Evolutionary conservation across 2,329 filamentous ascomycete species (phyloP).

Genomic region (Bipolaris gigantea): DNA sequence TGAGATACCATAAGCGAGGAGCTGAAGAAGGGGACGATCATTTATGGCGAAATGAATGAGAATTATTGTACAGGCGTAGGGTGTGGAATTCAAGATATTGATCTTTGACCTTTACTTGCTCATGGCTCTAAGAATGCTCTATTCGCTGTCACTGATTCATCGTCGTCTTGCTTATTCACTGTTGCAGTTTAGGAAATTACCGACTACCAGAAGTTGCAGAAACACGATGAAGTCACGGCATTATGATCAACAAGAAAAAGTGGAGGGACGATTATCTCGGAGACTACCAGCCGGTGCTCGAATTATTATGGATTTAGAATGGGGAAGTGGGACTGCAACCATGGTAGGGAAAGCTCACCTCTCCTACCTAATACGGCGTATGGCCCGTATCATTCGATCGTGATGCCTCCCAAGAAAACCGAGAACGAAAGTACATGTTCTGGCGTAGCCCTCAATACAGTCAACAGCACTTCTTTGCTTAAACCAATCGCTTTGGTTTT

Average conservation of each 20-base stretch:
- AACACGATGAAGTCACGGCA: not conserved
- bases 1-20: slow-evolving; percentile 28
- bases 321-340: no score
- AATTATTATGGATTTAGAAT: no score
- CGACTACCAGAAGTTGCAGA: not conserved
- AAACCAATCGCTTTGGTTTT: no score
- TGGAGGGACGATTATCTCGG: not conserved
- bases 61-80: slow-evolving; percentile 9
- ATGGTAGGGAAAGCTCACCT: no score
- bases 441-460: no score
- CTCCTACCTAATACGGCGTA: not conserved
- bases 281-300: no score
- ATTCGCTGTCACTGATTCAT: not conserved
- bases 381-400: not conserved
- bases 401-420: not conserved
- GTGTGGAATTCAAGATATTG: not conserved
- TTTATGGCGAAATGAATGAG: slow-evolving; percentile 1
- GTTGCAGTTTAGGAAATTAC: not conserved
- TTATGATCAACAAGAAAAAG: not conserved
- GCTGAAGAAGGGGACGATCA: slow-evolving; percentile 3
- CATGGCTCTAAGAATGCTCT: not conserved
- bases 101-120: not conserved
- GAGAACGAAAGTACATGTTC: not conserved
- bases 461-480: no score
- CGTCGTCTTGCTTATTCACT: not conserved